Evolutionary conservation across 306 rosid species (phyloP), one percentile per base, ranked within the genome.

Genomic region (Pyrus bretschneideri): DNA sequence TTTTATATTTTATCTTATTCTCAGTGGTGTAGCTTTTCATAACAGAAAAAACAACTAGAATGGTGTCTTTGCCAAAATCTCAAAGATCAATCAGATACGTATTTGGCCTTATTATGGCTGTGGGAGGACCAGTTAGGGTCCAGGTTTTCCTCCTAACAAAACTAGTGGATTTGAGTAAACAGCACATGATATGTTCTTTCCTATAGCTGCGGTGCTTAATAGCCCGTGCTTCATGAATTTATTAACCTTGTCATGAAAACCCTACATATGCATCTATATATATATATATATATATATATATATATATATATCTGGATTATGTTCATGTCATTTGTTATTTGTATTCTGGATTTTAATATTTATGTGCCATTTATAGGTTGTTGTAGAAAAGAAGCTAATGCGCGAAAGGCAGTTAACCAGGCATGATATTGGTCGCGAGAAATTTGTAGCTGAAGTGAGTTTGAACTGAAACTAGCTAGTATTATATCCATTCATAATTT

Each of bases 381-480:
- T 95, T 81, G 98, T 95, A 82, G 98, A 95, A 86, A 95, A 95
- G 89, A 92, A 90, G 91, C 76, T 95, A 80, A 90, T 90, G 96
- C 96, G 92, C 29, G 98, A 92, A 82, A 83, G 69, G 14, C 51
- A 86, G 8, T 82, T 85, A 67, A 89, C 92, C 29, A 87, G 97
- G 77, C 98, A 95, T 83, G 97, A 95, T 76, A 29, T 95, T 78
- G 97, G 98, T 44, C 93, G 97, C 5, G 96, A 92, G 72, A 83
- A 78, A 60, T 95, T 92, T 81, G 67, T 92, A 12, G 74, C 91
- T 25, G 93, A 95, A 89, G 98, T 86, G 85, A 88, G 90, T 75
- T 75, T 76, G 70, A 80, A 64, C 69, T 72, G 42, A 45, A 55
- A 61, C 57, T 79, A 29, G 45, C 44, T 11, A 21, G 51, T 59